Evolutionary conservation across 768 basidiomycete genomes (phyloP), one percentile per base, ranked within the genome.

Genomic region (Hypsizygus marmoreus): DNA sequence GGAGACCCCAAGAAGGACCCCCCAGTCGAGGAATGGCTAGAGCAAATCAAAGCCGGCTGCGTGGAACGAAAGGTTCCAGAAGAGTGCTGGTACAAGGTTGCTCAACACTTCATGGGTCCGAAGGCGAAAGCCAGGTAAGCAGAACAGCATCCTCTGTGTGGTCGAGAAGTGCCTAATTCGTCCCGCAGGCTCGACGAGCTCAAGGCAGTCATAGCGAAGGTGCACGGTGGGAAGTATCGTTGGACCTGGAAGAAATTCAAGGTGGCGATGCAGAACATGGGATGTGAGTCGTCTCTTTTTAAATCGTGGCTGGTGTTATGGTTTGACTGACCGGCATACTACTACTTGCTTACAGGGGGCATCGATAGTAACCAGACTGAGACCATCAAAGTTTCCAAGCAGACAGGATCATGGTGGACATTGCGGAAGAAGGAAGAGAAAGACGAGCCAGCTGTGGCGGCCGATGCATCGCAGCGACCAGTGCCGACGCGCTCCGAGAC

Each of bases 241-340:
- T 91, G 88, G 88, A 84, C 77, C 50, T 91, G 88, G 88, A 87
- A 88, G 69, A 86, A 81, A 55, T 91, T 85, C 69, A 82, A 76
- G 66, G 72, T 86, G 42, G 88, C 88, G 3, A 83, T 91, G 80
- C 68, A 74, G 47, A 90, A 81, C 62, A 86, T 91, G 86, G 85
- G 87, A 34, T 90, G 88, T 90, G 56, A 63, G 88, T 76, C 30
- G 23, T 23, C 31, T 49, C 50, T 22, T 31, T 31, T 19, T 35
- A 29, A 46, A 24, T 30, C 30, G 37, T 24, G 10, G n/a, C n/a
- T 24, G 6, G 9, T 34, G 32, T 6, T 2, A 45, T 39, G 22
- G 41, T 50, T 40, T 34, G 11, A 40, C 39, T 29, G 39, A 29
- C 10, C n/a, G n/a, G 6, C 10, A n/a, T 35, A 20, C 44, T 32